These are phyloP conservation scores for Tolypocladium pustulatum DNA, from an alignment of 2,329 filamentous ascomycete species.

Conservation along the genomic window DNA sequence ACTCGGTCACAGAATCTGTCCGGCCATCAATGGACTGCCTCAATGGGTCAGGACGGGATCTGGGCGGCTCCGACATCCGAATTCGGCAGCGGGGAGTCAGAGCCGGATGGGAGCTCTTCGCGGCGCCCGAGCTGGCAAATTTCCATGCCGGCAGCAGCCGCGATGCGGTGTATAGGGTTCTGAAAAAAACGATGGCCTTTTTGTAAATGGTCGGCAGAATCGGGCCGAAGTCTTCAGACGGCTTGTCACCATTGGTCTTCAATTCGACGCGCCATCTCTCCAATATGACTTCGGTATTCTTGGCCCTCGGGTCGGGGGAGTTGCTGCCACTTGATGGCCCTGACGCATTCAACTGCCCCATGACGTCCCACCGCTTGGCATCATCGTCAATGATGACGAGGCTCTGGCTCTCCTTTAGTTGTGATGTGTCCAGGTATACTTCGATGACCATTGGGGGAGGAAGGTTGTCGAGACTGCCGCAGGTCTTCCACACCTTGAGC, in stretches of 20 bases:
- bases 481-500: constrained; percentile 69
- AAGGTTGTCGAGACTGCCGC: constrained; percentile 64
- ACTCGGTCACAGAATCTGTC: constrained; percentile 50
- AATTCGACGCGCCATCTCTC: constrained; percentile 88
- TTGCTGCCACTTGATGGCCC: constrained; percentile 39
- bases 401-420: constrained; percentile 73
- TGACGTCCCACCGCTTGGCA: constrained; percentile 87
- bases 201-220: constrained; percentile 86
- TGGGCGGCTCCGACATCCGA: constrained; percentile 46
- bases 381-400: constrained; percentile 80
- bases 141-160: constrained; percentile 81
- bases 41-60: constrained; percentile 55
- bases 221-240: constrained; percentile 47
- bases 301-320: constrained; percentile 28
- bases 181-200: constrained; percentile 89
- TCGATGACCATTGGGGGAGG: constrained; percentile 85
- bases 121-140: constrained; percentile 61
- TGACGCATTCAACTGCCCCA: constrained; percentile 65
- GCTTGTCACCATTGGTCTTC: constrained; percentile 39
- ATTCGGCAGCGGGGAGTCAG: constrained; percentile 77
- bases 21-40: constrained; percentile 26
- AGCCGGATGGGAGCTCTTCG: constrained; percentile 56
- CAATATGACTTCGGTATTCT: constrained; percentile 65
- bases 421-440: constrained; percentile 72
- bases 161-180: constrained; percentile 74